A percentile compares a stretch with the other conserved stretches of the same genome.
phyloP scores from a whole-genome alignment of 129 eudicot genomes.

The Daucus carota region DH1_v3.0 NC_030387.2:661001-661500 shows the following conservation, averaged over 20 bases:
- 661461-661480: slow-evolving; percentile 2
- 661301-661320: not conserved
- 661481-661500: not conserved
- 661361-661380: not conserved
- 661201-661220: slow-evolving; percentile 9
- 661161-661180: not conserved
- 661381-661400: not conserved
- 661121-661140: slow-evolving; percentile 6
- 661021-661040: slow-evolving; percentile 17
- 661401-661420: slow-evolving; percentile 1
- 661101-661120: slow-evolving; percentile 25
- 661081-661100: slow-evolving; percentile 9
- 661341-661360: not conserved
- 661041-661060: slow-evolving; percentile 11
- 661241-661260: not conserved
- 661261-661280: not conserved
- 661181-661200: slow-evolving; percentile 8
- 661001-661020: slow-evolving; percentile 11
- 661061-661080: slow-evolving; percentile 13
- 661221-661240: not conserved
- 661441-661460: slow-evolving; percentile 3
- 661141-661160: slow-evolving; percentile 21
- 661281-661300: not conserved
- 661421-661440: slow-evolving; percentile 9
- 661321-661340: not conserved